Evolutionary conservation across 148 eudicot genomes (phyloP), one percentile per base, ranked within the genome.

Genomic region (Persicaria maculosa): DNA sequence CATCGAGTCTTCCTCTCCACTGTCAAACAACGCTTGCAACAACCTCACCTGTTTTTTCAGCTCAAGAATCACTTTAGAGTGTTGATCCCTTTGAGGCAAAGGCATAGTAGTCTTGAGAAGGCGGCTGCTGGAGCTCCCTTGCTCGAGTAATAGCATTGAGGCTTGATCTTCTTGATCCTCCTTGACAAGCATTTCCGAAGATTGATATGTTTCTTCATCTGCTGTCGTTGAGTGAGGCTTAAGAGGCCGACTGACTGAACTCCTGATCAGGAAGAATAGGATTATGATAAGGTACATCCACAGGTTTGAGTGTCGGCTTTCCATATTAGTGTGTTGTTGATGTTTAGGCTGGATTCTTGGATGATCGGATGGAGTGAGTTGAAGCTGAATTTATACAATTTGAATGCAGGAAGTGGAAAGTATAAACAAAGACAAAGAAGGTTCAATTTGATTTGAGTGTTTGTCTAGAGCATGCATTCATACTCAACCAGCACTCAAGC

Each of bases 1-100:
- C 19, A 78, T 45, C 0, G 81, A 81, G 61, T 81, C 81, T 46
- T 75, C 84, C 4, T 68, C 70, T 0, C 77, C 74, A 50, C 71
- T 58, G 8, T 78, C 77, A 7, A 81, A 81, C 76, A 69, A 74
- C 50, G 76, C 84, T 72, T 75, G 79, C 50, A 81, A 44, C 0
- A 45, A 22, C 45, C 84, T 78, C 70, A 72, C 81, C 65, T 78
- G 79, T 57, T 54, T 68, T 74, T 73, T 69, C 22, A 81, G 48
- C 68, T 78, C 81, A 14, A 45, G 50, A 0, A 81, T 67, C 58
- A 77, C 79, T 72, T 52, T 67, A 20, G 68, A 44, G 14, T 57
- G 69, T 44, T 81, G 71, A 1, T 6, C 15, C 16, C 14, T 50
- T 14, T 17, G 54, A 5, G 44, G 1, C 1, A n/a, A 0, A 64